These are phyloP conservation scores for Macrolepiota fuliginosa DNA, from an alignment of 768 basidiomycete species.

Conservation along the genomic window DNA sequence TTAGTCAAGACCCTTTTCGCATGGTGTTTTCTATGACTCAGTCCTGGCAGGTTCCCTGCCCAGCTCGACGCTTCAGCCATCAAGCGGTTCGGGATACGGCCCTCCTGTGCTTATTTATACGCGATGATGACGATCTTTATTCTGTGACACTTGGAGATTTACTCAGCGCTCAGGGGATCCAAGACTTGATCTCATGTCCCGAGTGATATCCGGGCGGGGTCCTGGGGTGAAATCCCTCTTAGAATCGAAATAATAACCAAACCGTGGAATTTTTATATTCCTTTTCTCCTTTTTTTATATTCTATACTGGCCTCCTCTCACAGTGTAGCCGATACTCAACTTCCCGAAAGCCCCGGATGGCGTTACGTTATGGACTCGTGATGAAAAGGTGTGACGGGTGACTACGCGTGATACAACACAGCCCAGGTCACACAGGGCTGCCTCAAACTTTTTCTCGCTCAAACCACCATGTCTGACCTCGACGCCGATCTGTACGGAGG, in stretches of 20 bases:
- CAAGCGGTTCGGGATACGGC: not conserved
- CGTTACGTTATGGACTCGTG: not conserved
- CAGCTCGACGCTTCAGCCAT: not conserved
- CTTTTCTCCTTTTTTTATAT: too few relatives aligned
- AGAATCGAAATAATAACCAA: too few relatives aligned
- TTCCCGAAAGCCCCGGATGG: not conserved
- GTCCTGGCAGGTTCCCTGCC: not conserved
- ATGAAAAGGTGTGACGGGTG: constrained; percentile 17
- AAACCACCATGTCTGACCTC: constrained; percentile 67
- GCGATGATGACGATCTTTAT: not conserved
- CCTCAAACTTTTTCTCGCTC: constrained; percentile 22
- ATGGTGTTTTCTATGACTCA: constrained; percentile 1
- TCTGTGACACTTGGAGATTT: not conserved
- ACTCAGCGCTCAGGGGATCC: not conserved
- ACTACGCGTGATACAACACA: constrained; percentile 13
- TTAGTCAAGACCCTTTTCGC: not conserved
- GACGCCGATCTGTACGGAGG: constrained; percentile 91
- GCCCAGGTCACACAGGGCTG: constrained; percentile 1
- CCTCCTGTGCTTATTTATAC: not conserved
- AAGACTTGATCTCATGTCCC: not conserved
- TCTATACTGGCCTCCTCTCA: too few relatives aligned
- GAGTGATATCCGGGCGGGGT: not conserved
- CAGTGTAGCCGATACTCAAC: too few relatives aligned
- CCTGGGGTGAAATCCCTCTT: too few relatives aligned
- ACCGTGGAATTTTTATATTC: too few relatives aligned